A percentile compares a stretch with the other conserved stretches of the same genome.
Evolutionary conservation across 495 filamentous ascomycete species (phyloP).

Genomic region (Neurospora tetrasperma): DNA sequence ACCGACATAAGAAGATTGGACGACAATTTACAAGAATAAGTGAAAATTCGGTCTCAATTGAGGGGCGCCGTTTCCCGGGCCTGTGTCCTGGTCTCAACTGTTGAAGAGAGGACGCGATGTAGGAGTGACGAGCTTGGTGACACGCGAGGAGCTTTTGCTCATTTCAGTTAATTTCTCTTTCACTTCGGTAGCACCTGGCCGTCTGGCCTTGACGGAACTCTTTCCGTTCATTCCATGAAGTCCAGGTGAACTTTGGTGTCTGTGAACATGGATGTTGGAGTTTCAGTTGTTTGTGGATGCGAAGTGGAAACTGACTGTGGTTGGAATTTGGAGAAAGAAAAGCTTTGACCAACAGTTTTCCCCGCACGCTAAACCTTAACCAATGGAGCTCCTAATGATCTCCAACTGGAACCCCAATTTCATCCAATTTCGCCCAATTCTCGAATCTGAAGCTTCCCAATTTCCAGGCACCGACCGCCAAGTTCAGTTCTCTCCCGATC

Average conservation of each 20-base stretch:
- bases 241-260: too few relatives aligned
- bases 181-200: too few relatives aligned
- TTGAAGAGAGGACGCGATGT: not conserved
- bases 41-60: not conserved
- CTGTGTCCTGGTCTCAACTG: not conserved
- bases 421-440: not conserved
- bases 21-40: not conserved
- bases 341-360: not conserved
- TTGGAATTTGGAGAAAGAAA: not conserved
- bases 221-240: not conserved
- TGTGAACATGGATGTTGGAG: not conserved
- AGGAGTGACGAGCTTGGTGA: not conserved
- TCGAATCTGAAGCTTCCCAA: not conserved
- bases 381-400: not conserved
- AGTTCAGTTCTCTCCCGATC: not conserved
- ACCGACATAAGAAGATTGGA: not conserved
- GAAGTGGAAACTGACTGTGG: not conserved
- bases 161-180: too few relatives aligned
- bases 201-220: not conserved
- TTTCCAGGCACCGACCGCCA: not conserved
- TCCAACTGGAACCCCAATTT: not conserved
- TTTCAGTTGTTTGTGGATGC: not conserved
- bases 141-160: not conserved
- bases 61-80: not conserved
- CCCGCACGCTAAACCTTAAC: not conserved